Base-by-base conservation (phyloP, 306 rosid genomes). In the Glycine tomentella region DNA sequence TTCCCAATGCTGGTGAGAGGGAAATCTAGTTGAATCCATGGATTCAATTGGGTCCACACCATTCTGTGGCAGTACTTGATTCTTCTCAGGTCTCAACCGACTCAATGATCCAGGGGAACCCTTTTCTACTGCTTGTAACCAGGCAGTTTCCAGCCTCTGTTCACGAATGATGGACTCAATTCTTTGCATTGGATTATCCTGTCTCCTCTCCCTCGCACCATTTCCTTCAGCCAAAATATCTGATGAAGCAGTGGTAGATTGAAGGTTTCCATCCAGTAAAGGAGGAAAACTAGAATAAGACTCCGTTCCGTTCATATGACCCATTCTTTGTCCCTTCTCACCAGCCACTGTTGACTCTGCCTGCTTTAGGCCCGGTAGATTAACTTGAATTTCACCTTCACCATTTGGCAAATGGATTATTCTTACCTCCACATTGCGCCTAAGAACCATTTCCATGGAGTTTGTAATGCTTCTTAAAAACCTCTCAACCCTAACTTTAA, bases 21-120 rank as follows among this genome's bases (percentile, higher is more conserved):
- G 81, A 75, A 86, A 80, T 44, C 86, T 90, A 7, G 84, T 83
- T 76, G 94, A 81, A 68, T 91, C 91, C 80, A 78, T 75, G 34
- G 89, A 78, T 14, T 95, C 97, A 80, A 66, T 66, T 57, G 88
- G 91, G 77, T 91, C 95, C 69, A 89, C 82, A 14, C 94, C 90
- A 81, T 93, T 97, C 87, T 88, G 99, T 56, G 97, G 98, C 75
- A 95, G 87, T 69, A 95, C 94, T 85, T 93, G 99, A 88, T 95
- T 93, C 89, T 92, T 95, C 88, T 91, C 99, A 0, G 97, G 98
- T 86, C 91, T 93, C 84, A 87, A 77, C 72, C 89, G 90, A 88
- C 75, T 90, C 91, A 95, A 68, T 2, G 97, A 88, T 82, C 97
- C 93, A 12, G 98, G 97, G 48, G 98, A 93, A 74, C 99, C 97